Percentiles rank a stretch among this genome's conserved stretches.
These are phyloP conservation scores for Saccharomycopsis schoenii DNA, from an alignment of 805 yeast species.

Conservation along the genomic window DNA sequence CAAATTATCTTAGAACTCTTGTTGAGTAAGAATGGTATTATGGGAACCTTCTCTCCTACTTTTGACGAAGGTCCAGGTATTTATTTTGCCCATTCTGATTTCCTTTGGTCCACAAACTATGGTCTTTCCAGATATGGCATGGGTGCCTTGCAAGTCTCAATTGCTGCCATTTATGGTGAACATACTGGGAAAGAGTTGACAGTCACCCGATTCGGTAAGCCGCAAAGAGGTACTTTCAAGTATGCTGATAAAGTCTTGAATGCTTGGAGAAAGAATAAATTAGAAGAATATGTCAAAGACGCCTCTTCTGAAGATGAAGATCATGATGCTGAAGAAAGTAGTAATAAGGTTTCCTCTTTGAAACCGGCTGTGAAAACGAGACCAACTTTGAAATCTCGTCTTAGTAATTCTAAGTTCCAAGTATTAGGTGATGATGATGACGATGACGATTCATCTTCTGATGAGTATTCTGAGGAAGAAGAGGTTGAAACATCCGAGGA, in stretches of 20 bases:
- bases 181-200: conserved; percentile 75
- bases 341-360: conserved; percentile 1
- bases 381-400: conserved; percentile 12
- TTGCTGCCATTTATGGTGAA: conserved; percentile 75
- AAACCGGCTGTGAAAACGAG: conserved; percentile 5
- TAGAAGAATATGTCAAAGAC: conserved; percentile 62
- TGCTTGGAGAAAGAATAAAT: conserved; percentile 68
- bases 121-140: conserved; percentile 77
- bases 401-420: conserved; percentile 18
- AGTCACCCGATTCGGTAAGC: conserved; percentile 82
- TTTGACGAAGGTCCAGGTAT: conserved; percentile 72
- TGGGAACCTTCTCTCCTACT: conserved; percentile 71
- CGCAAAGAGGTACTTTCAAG: conserved; percentile 77
- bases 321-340: conserved; percentile 23
- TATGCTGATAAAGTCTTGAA: conserved; percentile 72
- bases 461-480: conserved; percentile 26
- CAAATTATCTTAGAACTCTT: conserved; percentile 79
- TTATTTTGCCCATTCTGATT: conserved; percentile 85
- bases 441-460: conserved; percentile 23
- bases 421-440: conserved; percentile 23
- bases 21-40: conserved; percentile 64
- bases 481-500: conserved; percentile 5
- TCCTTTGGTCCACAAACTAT: conserved; percentile 89
- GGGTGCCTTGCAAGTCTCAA: conserved; percentile 88
- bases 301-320: conserved; percentile 32